Evolutionary conservation across 1,284 basidiomycete species (phyloP).

Genomic region (Rhodotorula mucilaginosa): DNA sequence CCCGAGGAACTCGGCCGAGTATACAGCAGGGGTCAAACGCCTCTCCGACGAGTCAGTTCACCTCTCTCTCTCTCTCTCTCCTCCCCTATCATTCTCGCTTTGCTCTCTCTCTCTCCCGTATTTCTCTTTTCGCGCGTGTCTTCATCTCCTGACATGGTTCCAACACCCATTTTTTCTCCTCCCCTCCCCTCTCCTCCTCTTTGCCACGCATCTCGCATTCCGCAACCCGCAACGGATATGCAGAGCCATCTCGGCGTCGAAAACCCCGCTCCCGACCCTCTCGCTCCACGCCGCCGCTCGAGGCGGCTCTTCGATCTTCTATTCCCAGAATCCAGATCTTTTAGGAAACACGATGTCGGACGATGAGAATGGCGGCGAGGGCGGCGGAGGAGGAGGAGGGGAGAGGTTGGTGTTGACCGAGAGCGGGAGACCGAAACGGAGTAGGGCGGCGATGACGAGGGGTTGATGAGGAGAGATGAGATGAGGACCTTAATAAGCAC

Average conservation of each 20-base stretch:
- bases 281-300: not conserved
- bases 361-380: not conserved
- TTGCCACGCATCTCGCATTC: not conserved
- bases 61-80: not conserved
- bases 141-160: too few relatives aligned
- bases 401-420: not conserved
- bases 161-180: not conserved
- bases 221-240: not conserved
- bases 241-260: not conserved
- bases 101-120: not conserved
- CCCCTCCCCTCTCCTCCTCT: not conserved
- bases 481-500: too few relatives aligned
- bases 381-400: not conserved
- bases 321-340: not conserved
- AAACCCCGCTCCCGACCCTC: conserved; percentile 1
- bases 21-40: not conserved
- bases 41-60: not conserved
- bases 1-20: not conserved
- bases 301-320: not conserved
- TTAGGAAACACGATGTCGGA: not conserved
- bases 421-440: conserved; percentile 10
- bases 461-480: not conserved
- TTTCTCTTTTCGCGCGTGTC: not conserved
- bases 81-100: not conserved
- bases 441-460: conserved; percentile 7